Base-by-base conservation (phyloP, 345 rosid genomes). In the Hibiscus trionum region DNA sequence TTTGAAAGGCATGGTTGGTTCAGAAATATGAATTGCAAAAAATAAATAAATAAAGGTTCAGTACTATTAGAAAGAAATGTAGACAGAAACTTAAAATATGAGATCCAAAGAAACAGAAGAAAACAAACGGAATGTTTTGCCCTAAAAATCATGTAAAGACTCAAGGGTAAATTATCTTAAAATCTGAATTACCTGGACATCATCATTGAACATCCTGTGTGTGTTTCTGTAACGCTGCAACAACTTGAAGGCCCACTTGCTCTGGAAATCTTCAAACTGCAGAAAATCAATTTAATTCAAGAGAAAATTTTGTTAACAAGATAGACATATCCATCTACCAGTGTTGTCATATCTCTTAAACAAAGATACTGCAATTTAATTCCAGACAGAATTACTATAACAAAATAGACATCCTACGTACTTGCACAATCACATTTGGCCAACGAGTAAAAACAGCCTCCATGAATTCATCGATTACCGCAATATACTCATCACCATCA, bases 181-280 rank as follows among this genome's bases (percentile, higher is more conserved):
- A 71, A 73, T 74, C 14, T 56, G 74, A 80, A 75, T 74, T 80
- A 91, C 97, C 97, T 95, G 97, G 80, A 95, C 99, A 85, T 95
- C 99, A 85, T 95, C 99, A 16, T 95, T 95, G 76, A 95, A 95
- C 99, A 95, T 95, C 78, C 97, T 86, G 72, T 90, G 87, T 31
- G 80, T 76, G 78, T 77, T 77, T 84, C 99, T 89, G 69, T 90
- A 95, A 27, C 96, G 85, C 88, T 90, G 97, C 86, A 95, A 81
- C 76, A 95, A 81, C 88, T 91, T 91, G 84, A 95, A 90, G 58
- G 99, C 99, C 99, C 99, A 95, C 84, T 95, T 95, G 91, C 99
- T 95, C 82, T 95, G 97, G 81, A 95, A 95, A 86, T 95, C 99
- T 84, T 95, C 99, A 80, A 95, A 95, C 97, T 95, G 84, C 77